Percentiles rank a stretch among this genome's conserved stretches.
These are phyloP conservation scores for Eucalyptus leucophloia DNA, from an alignment of 345 rosid species.

Conservation along the genomic window DNA sequence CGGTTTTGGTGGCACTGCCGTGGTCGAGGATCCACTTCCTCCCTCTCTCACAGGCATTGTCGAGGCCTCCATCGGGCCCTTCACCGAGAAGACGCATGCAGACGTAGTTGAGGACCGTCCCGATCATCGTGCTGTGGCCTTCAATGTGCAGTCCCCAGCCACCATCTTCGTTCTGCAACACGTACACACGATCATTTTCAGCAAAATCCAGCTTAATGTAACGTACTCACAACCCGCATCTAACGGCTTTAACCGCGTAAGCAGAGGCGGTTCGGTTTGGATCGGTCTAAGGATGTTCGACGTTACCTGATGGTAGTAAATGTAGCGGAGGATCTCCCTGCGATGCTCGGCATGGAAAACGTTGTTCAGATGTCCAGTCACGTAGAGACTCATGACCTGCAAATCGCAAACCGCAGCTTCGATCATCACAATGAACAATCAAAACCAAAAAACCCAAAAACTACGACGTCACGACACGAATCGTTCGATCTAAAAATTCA, in stretches of 20 bases:
- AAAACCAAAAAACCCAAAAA: not conserved
- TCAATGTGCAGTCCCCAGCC: constrained; percentile 53
- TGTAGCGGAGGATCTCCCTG: constrained; percentile 14
- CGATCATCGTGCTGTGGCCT: constrained; percentile 45
- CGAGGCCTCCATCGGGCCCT: constrained; percentile 28
- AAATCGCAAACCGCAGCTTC: not conserved
- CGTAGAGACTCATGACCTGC: constrained; percentile 18
- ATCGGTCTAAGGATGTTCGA: not conserved
- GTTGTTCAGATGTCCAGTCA: constrained; percentile 3
- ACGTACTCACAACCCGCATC: not conserved
- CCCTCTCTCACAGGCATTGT: constrained; percentile 25
- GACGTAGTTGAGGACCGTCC: constrained; percentile 30
- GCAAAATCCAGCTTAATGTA: not conserved
- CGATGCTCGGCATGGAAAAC: constrained; percentile 10
- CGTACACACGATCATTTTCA: not conserved
- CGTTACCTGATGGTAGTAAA: constrained; percentile 16
- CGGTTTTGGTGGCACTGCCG: constrained; percentile 23
- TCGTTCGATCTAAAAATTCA: not conserved
- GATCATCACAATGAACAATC: not conserved
- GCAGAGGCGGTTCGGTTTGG: not conserved
- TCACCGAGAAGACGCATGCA: constrained; percentile 40
- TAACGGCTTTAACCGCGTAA: not conserved
- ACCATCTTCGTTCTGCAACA: constrained; percentile 33
- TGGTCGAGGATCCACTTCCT: constrained; percentile 39
- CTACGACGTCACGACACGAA: not conserved